phyloP scores from a whole-genome alignment of 1,139 yeast species.

The Blastobotrys persicus region DNA sequence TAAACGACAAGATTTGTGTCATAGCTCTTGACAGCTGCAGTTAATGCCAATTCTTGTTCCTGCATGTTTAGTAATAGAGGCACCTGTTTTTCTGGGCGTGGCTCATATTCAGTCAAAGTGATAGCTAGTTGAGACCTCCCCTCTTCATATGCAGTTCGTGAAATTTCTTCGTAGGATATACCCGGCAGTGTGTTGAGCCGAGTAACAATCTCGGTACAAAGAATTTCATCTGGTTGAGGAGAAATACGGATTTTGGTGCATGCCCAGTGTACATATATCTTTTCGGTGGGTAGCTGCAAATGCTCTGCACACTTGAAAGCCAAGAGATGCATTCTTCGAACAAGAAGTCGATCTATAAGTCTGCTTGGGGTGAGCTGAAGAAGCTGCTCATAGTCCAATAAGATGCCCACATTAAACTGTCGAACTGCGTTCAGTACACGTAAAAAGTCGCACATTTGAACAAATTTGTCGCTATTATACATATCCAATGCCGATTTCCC shows the following conservation, averaged over 20 bases:
- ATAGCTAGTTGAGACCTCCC: constrained; percentile 73
- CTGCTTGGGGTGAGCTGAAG: constrained; percentile 42
- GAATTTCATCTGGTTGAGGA: constrained; percentile 55
- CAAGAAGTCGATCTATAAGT: constrained; percentile 56
- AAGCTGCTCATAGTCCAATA: constrained; percentile 57
- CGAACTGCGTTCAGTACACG: constrained; percentile 71
- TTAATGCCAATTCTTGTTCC: constrained; percentile 67
- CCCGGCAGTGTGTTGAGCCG: constrained; percentile 43
- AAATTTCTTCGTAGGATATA: constrained; percentile 61
- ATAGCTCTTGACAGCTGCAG: constrained; percentile 64
- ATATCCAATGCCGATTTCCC: constrained; percentile 68
- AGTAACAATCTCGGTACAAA: constrained; percentile 50
- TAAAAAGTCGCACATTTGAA: constrained; percentile 56
- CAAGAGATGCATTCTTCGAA: constrained; percentile 59
- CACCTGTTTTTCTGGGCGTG: constrained; percentile 60
- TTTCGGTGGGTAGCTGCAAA: constrained; percentile 51
- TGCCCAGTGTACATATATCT: constrained; percentile 79
- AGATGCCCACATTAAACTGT: constrained; percentile 61
- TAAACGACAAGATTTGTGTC: constrained; percentile 63
- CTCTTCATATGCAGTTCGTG: constrained; percentile 74
- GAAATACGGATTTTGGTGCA: constrained; percentile 62
- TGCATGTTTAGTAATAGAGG: constrained; percentile 66
- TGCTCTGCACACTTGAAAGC: constrained; percentile 61
- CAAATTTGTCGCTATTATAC: constrained; percentile 60
- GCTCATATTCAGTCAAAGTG: constrained; percentile 64